phyloP scores from a whole-genome alignment of 352 stramenopile species.

The Saprolegnia diclina region DNA sequence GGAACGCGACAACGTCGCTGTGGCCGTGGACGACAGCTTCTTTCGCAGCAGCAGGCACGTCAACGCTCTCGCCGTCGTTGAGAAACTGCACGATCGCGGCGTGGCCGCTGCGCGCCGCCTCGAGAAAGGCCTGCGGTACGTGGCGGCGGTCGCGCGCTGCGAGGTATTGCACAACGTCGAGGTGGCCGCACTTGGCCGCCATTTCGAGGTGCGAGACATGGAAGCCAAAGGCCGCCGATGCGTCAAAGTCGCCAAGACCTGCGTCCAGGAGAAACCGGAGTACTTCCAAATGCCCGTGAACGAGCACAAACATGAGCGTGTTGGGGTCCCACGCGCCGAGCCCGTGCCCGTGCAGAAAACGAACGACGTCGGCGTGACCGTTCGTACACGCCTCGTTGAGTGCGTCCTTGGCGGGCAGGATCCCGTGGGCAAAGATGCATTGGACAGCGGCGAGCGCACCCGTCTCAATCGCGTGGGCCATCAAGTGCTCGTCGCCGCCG shows the following conservation, averaged over 20 bases:
- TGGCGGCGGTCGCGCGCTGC: neutral
- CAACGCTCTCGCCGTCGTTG: neutral
- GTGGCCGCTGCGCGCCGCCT: neutral
- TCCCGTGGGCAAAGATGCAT: neutral
- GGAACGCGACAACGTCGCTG: neutral
- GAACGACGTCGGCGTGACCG: neutral
- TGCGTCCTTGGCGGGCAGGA: neutral
- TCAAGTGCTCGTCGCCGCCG: neutral
- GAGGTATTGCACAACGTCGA: slow-evolving; percentile 14
- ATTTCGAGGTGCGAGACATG: slow-evolving; percentile 3
- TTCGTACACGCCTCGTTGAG: slow-evolving; percentile 1
- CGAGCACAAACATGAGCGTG: slow-evolving; percentile 12
- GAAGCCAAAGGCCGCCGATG: neutral
- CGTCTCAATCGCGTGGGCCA: neutral
- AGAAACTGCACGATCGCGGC: neutral
- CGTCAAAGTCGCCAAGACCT: neutral
- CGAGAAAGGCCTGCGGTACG: neutral
- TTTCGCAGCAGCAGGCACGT: neutral
- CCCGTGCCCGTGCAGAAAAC: neutral
- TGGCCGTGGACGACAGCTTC: neutral
- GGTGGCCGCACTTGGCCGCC: slow-evolving; percentile 24
- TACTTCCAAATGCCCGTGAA: slow-evolving; percentile 3
- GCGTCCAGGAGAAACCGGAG: neutral
- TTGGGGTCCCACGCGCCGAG: neutral
- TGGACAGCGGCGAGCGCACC: neutral